Evolutionary conservation across 495 filamentous ascomycete genomes (phyloP).

Genomic region (Oleoguttula mirabilis): DNA sequence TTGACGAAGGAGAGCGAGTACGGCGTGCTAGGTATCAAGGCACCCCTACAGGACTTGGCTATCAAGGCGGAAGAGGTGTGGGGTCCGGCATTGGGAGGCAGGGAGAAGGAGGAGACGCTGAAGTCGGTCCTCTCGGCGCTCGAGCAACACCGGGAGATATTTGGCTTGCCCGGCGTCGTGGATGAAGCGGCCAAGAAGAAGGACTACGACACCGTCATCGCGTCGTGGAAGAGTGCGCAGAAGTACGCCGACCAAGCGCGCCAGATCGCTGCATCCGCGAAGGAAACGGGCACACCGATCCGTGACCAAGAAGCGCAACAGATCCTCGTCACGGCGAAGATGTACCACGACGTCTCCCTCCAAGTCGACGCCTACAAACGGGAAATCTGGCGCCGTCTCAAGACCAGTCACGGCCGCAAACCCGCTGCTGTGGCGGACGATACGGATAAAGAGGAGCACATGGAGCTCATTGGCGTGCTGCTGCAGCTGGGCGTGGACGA

Average conservation of each 20-base stretch:
- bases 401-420: constrained; percentile 24
- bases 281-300: constrained; percentile 36
- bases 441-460: constrained; percentile 61
- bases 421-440: constrained; percentile 24
- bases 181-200: constrained; percentile 75
- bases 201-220: constrained; percentile 76
- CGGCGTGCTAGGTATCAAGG: constrained; percentile 79
- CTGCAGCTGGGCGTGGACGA: constrained; percentile 87
- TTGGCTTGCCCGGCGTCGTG: constrained; percentile 66
- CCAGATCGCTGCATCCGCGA: constrained; percentile 42
- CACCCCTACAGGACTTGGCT: constrained; percentile 72
- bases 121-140: constrained; percentile 61
- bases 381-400: constrained; percentile 70
- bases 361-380: constrained; percentile 78
- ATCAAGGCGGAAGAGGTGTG: constrained; percentile 93
- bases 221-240: constrained; percentile 70
- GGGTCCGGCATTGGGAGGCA: constrained; percentile 83
- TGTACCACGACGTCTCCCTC: constrained; percentile 83
- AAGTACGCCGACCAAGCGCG: constrained; percentile 63
- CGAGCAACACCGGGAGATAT: constrained; percentile 64
- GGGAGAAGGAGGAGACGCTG: constrained; percentile 80
- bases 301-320: constrained; percentile 69
- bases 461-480: constrained; percentile 77
- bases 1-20: constrained; percentile 89
- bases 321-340: constrained; percentile 77